Base-by-base conservation (phyloP, 1,284 basidiomycete species). In the Ganoderma lucidum region DNA sequence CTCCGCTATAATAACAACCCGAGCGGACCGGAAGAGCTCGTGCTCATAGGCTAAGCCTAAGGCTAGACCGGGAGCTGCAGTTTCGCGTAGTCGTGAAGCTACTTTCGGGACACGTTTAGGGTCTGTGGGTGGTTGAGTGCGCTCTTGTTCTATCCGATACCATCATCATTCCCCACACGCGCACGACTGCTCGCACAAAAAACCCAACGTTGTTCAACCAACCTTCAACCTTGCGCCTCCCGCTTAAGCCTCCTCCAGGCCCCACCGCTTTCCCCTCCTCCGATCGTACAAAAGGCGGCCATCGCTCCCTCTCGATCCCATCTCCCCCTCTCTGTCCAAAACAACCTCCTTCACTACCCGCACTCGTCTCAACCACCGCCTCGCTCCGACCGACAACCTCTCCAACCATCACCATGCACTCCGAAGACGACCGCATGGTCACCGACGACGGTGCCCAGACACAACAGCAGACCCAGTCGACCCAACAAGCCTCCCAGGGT, bases 401-500 rank as follows among this genome's bases (percentile, higher is more conserved):
- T 37, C 66, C 14, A 28, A 53, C 9, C 48, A 8, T 10, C 35
- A 28, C 45, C 55, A 67, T 67, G 66, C 66, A 51, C 59, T 19
- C 66, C 41, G 66, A 67, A 44, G 66, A 67, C 56, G 66, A 67
- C 66, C 62, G 35, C 45, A 67, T 67, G 66, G 6, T 63, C n/a
- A 67, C 62, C 32, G 66, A 67, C 44, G 66, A 65, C 51, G 61
- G 64, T 12, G 60, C 64, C 14, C 61, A 70, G 56, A 80, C 77
- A 12, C 76, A 80, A 67, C 73, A 79, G 64, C 74, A 73, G 55
- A 77, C 77, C 1, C 76, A 78, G 69, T 73, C 78, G 37, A 77
- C 77, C 12, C 77, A 80, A 65, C 77, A 73, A 67, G 73, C 71
- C 15, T 77, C 79, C n/a, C 80, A 81, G 70, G 66, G 58, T 28